These are phyloP conservation scores for Panellus pusillus DNA, from an alignment of 768 basidiomycete species.

Conservation along the genomic window DNA sequence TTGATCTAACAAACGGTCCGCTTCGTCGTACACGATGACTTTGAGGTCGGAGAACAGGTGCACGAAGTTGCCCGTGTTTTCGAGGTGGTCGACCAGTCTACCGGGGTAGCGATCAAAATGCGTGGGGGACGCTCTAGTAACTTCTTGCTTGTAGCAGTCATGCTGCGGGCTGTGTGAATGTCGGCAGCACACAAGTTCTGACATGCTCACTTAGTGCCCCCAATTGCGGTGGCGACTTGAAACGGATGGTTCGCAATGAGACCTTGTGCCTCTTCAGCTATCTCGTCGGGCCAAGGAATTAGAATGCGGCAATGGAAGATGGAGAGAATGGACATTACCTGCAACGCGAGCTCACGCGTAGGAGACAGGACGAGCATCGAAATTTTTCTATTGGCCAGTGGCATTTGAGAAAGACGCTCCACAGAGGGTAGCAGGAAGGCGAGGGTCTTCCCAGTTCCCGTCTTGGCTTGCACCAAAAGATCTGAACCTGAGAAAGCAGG, in stretches of 20 bases:
- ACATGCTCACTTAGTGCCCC: constrained; percentile 49
- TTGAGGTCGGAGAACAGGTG: constrained; percentile 38
- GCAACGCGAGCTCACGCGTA: constrained; percentile 72
- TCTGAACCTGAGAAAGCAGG: constrained; percentile 42
- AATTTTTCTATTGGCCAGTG: constrained; percentile 30
- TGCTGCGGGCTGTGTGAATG: constrained; percentile 7
- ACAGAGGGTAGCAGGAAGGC: constrained; percentile 78
- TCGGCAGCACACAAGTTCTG: background rate
- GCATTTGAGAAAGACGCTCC: constrained; percentile 56
- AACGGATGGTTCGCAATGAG: constrained; percentile 42
- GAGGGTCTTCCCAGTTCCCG: constrained; percentile 66
- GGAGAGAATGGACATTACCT: constrained; percentile 50
- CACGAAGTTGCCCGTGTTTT: constrained; percentile 39
- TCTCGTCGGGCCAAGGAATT: constrained; percentile 36
- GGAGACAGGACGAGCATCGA: constrained; percentile 71
- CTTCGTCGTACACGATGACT: constrained; percentile 67
- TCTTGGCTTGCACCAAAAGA: constrained; percentile 54
- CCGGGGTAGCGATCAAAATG: constrained; percentile 74
- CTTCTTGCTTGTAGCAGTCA: constrained; percentile 20
- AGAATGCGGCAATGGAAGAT: constrained; percentile 22
- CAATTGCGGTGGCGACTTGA: constrained; percentile 51
- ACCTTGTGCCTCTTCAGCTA: constrained; percentile 61
- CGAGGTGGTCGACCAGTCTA: constrained; percentile 69
- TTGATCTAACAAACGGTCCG: constrained; percentile 71
- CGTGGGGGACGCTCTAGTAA: constrained; percentile 36